Evolutionary conservation across 352 stramenopile genomes (phyloP).

Genomic region (Blastocystis sp.): DNA sequence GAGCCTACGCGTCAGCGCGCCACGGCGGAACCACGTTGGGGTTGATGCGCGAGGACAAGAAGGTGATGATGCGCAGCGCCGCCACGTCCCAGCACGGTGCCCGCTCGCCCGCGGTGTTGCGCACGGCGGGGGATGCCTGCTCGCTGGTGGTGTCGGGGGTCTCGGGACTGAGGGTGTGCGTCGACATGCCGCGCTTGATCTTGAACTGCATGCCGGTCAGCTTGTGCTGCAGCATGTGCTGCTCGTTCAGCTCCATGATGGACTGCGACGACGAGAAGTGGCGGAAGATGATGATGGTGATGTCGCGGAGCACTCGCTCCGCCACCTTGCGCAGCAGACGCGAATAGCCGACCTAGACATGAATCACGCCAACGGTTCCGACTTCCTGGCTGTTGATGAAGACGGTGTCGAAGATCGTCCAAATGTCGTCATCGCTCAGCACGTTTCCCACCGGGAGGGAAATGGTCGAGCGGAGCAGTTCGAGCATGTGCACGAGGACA

Average conservation of each 20-base stretch:
- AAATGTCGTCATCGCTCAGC: slow-evolving; percentile 53
- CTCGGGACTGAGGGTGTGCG: neutral
- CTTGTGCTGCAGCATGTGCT: slow-evolving; percentile 59
- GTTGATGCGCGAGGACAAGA: slow-evolving; percentile 63
- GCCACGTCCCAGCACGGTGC: slow-evolving; percentile 22
- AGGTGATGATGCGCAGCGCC: slow-evolving; percentile 61
- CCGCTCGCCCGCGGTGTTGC: neutral
- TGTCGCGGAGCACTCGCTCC: slow-evolving; percentile 65
- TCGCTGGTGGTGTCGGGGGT: neutral
- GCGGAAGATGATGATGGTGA: slow-evolving; percentile 69
- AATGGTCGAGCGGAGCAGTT: slow-evolving; percentile 62
- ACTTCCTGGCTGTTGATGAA: slow-evolving; percentile 69
- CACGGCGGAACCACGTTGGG: neutral
- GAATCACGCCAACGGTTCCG: neutral
- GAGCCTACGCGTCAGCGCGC: slow-evolving; percentile 3
- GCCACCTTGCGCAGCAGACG: slow-evolving; percentile 57
- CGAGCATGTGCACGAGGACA: slow-evolving; percentile 68
- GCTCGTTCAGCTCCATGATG: slow-evolving; percentile 19
- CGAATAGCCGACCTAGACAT: slow-evolving; percentile 63
- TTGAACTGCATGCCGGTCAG: slow-evolving; percentile 52
- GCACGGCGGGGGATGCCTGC: neutral
- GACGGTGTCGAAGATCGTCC: slow-evolving; percentile 68
- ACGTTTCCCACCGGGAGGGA: slow-evolving; percentile 64
- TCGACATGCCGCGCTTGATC: neutral
- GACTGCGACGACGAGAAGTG: slow-evolving; percentile 46